Percentiles rank a stretch among this genome's conserved stretches.
phyloP scores from a whole-genome alignment of 2,329 filamentous ascomycete species.

The Rhytidhysteron rufulum region DNA sequence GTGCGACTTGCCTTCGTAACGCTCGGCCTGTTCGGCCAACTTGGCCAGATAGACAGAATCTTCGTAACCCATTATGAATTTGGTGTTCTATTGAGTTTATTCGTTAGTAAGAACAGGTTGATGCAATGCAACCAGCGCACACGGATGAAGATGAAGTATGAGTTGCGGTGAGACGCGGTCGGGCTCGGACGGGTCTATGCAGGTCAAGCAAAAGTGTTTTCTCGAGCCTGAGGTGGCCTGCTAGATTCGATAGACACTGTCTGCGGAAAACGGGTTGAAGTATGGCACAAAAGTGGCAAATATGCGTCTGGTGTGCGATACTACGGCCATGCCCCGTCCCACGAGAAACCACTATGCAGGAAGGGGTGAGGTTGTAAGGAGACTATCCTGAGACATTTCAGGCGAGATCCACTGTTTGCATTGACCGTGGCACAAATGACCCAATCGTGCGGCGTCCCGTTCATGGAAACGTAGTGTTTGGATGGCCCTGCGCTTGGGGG shows the following conservation, averaged over 20 bases:
- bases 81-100: slow-evolving; percentile 27
- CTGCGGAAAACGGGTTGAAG: not conserved
- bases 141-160: not conserved
- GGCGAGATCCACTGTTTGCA: slow-evolving; percentile 3
- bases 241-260: not conserved
- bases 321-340: slow-evolving; percentile 15
- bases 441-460: not conserved
- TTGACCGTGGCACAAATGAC: not conserved
- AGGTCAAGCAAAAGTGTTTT: no score
- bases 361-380: slow-evolving; percentile 25
- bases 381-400: slow-evolving; percentile 14
- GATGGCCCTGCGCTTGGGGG: not conserved
- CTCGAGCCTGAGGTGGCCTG: no score
- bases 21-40: slow-evolving; percentile 99
- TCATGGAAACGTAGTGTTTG: not conserved
- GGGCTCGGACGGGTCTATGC: not conserved
- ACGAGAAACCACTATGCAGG: slow-evolving; percentile 20
- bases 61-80: slow-evolving; percentile 93
- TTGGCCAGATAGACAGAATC: slow-evolving; percentile 99
- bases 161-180: slow-evolving; percentile 7
- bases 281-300: slow-evolving; percentile 4
- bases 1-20: slow-evolving; percentile 79
- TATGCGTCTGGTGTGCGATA: slow-evolving; percentile 12
- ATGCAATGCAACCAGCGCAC: not conserved
- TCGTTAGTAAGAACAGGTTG: not conserved